Base-by-base conservation (phyloP, 176 grass and related monocot genomes). In the Areca catechu region DNA sequence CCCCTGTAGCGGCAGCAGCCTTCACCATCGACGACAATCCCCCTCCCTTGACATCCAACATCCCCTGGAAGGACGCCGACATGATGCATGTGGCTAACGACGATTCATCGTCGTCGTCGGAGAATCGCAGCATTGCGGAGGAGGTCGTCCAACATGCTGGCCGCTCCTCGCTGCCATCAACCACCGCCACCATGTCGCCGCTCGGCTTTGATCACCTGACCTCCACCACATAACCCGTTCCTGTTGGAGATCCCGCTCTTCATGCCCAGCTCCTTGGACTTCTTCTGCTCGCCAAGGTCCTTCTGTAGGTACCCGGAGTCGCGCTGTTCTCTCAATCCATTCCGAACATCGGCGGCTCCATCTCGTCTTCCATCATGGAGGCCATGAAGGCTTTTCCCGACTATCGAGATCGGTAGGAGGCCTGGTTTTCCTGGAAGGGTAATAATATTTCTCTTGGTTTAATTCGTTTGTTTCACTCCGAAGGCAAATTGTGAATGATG, bases 101-200 rank as follows among this genome's bases (percentile, higher is more conserved):
- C 48, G 72, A 76, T 19, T 77, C 77, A 0, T 59, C 77, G 0
- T 68, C 77, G 22, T 74, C 75, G 15, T 78, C 81, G 16, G 77
- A 80, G 62, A 80, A 57, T 64, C 76, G 63, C 77, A 60, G 24
- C 17, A 22, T 22, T 3, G 22, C 7, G 16, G 57, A n/a, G n/a
- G n/a, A n/a, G n/a, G n/a, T 25, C 57, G 14, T 5, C 23, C 34
- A 37, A 7, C 34, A 37, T 22, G 9, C 15, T 0, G 28, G 15
- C 23, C 48, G 59, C 27, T 48, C 59, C 7, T 5, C 29, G 19
- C 29, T 48, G 29, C 1, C 28, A 20, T 20, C 59, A 0, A 3
- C 17, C 30, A 0, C 27, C 5, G 27, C 16, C 12, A 15, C 27
- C n/a, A 20, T 61, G 17, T 20, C 60, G 43, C 29, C 37, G 18